Evolutionary conservation across 805 yeast species (phyloP).

Genomic region (Jamesozyma hellenica): DNA sequence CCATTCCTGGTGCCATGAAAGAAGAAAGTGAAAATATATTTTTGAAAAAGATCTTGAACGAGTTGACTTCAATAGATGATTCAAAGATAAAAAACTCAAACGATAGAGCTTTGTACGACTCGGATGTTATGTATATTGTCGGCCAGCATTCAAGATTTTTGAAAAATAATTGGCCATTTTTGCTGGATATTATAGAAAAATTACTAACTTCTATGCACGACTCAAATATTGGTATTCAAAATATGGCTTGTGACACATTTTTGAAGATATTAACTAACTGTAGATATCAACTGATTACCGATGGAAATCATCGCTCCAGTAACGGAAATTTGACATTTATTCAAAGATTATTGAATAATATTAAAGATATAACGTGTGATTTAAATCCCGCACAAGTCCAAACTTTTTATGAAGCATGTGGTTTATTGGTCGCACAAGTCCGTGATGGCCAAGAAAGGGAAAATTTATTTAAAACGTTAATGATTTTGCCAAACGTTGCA

Average conservation of each 20-base stretch:
- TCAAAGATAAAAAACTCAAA: conserved; percentile 81
- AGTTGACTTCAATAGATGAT: conserved; percentile 76
- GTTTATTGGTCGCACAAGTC: conserved; percentile 79
- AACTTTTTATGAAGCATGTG: conserved; percentile 93
- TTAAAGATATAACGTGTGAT: conserved; percentile 76
- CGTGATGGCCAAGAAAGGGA: conserved; percentile 54
- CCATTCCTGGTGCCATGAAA: conserved; percentile 95
- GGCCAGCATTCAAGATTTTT: conserved; percentile 96
- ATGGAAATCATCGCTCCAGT: conserved; percentile 57
- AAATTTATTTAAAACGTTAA: conserved; percentile 56
- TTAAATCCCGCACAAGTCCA: conserved; percentile 91
- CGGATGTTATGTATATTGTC: conserved; percentile 96
- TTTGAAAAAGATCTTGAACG: conserved; percentile 73
- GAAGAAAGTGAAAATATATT: conserved; percentile 93
- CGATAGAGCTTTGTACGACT: conserved; percentile 94
- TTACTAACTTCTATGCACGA: conserved; percentile 97
- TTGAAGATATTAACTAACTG: conserved; percentile 89
- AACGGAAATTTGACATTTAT: conserved; percentile 39
- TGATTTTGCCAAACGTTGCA: conserved; percentile 84
- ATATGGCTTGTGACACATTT: conserved; percentile 98
- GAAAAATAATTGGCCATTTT: conserved; percentile 93
- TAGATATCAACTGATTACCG: conserved; percentile 81
- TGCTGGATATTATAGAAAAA: conserved; percentile 87
- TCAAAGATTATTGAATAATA: conserved; percentile 69
- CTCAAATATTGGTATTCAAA: conserved; percentile 97